These are phyloP conservation scores for Mucuna pruriens DNA, from an alignment of 306 rosid species.

Conservation along the genomic window DNA sequence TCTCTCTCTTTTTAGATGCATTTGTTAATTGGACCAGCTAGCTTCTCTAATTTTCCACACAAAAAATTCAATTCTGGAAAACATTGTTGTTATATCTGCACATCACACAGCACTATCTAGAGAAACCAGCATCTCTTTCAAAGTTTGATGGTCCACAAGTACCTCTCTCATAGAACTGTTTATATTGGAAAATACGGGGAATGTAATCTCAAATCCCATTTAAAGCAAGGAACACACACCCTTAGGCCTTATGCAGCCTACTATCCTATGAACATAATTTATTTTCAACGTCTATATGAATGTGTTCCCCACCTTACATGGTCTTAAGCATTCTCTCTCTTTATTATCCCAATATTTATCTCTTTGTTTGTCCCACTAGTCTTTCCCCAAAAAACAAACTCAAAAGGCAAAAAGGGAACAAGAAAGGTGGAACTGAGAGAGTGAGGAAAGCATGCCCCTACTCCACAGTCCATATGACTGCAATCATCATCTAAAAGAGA, in stretches of 20 bases:
- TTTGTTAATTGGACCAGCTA: conserved; percentile 67
- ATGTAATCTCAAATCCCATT: conserved; percentile 46
- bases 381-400: conserved; percentile 42
- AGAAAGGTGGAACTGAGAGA: conserved; percentile 43
- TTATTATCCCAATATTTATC: conserved; percentile 46
- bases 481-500: conserved; percentile 87
- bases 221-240: conserved; percentile 47
- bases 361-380: conserved; percentile 40
- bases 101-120: conserved; percentile 63
- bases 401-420: conserved; percentile 50
- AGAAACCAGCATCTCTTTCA: conserved; percentile 51
- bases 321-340: conserved; percentile 52
- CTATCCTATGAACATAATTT: conserved; percentile 56
- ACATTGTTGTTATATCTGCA: conserved; percentile 39
- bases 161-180: conserved; percentile 49
- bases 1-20: conserved; percentile 69
- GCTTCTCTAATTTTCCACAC: conserved; percentile 55
- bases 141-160: conserved; percentile 66
- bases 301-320: conserved; percentile 96
- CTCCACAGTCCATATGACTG: conserved; percentile 58
- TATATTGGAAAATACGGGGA: conserved; percentile 56
- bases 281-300: conserved; percentile 77
- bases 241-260: conserved; percentile 54
- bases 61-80: conserved; percentile 40
- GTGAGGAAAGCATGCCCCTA: conserved; percentile 62